Percentiles rank a stretch among this genome's conserved stretches.
Conservation (phyloP, 2,329 filamentous ascomycete genomes). For the Botryotinia narcissicola region DNA sequence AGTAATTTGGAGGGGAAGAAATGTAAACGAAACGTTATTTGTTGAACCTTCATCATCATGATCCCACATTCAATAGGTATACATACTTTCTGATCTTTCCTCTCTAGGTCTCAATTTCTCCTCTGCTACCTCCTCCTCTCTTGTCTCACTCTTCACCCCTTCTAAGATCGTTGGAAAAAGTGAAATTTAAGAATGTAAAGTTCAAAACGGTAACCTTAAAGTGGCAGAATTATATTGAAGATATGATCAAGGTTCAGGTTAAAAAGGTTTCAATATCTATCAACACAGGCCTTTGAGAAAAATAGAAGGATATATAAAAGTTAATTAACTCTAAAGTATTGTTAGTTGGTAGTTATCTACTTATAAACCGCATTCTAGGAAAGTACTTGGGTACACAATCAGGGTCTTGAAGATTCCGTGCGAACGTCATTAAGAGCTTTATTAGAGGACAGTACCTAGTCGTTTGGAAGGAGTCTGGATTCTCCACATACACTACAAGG, state of each 20-base stretch:
- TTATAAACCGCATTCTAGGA: not conserved
- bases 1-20: not conserved
- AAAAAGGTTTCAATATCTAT: not conserved
- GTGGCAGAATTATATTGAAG: not conserved
- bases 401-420: not conserved
- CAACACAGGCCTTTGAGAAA: not conserved
- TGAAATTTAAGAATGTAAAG: not conserved
- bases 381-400: not conserved
- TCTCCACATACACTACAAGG: not conserved
- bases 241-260: not conserved
- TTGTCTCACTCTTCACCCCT: not conserved
- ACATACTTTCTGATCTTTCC: not conserved
- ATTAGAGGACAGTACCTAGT: not conserved
- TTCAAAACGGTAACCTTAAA: not conserved
- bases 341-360: too few species aligned
- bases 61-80: not conserved
- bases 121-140: not conserved
- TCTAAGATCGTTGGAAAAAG: not conserved
- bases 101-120: not conserved
- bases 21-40: not conserved
- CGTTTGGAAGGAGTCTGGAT: not conserved
- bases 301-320: not conserved
- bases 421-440: not conserved
- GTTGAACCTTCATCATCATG: not conserved
- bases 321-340: not conserved